Conservation (phyloP, 2,329 filamentous ascomycete species). For the Cytospora mali region DNA sequence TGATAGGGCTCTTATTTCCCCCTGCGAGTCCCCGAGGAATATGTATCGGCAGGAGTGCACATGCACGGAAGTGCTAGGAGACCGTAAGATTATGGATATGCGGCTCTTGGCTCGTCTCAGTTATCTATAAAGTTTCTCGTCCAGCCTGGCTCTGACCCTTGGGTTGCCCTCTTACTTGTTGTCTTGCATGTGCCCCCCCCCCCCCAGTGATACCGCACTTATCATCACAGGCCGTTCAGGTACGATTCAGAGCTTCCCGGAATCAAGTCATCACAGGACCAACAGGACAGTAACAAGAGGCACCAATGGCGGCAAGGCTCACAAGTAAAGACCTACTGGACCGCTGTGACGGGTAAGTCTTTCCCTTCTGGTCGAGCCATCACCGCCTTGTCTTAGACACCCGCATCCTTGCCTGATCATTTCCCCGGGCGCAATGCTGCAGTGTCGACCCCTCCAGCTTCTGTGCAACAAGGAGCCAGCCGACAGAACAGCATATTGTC, state of each 20-base stretch:
- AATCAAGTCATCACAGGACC: conserved; percentile 3
- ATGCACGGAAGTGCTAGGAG: not conserved
- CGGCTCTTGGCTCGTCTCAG: conserved; percentile 17
- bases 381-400: conserved; percentile 1
- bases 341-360: conserved; percentile 33
- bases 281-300: conserved; percentile 5
- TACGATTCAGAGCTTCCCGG: conserved; percentile 1
- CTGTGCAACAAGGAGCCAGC: conserved; percentile 11
- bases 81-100: conserved; percentile 15
- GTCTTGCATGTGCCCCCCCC: not conserved
- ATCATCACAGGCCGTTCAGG: conserved; percentile 2
- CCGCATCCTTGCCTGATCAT: conserved; percentile 14
- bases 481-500: not conserved
- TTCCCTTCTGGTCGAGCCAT: not conserved
- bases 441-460: conserved; percentile 9
- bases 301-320: conserved; percentile 26
- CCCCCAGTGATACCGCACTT: conserved; percentile 1
- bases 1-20: conserved; percentile 9
- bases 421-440: conserved; percentile 4
- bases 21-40: not conserved
- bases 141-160: conserved; percentile 3
- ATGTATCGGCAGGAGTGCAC: not conserved
- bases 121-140: conserved; percentile 23
- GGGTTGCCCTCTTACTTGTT: conserved; percentile 2
- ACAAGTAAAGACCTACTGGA: conserved; percentile 34